These are phyloP conservation scores for Hortiboletus flavorubellus DNA, from an alignment of 768 basidiomycete genomes.

Conservation along the genomic window DNA sequence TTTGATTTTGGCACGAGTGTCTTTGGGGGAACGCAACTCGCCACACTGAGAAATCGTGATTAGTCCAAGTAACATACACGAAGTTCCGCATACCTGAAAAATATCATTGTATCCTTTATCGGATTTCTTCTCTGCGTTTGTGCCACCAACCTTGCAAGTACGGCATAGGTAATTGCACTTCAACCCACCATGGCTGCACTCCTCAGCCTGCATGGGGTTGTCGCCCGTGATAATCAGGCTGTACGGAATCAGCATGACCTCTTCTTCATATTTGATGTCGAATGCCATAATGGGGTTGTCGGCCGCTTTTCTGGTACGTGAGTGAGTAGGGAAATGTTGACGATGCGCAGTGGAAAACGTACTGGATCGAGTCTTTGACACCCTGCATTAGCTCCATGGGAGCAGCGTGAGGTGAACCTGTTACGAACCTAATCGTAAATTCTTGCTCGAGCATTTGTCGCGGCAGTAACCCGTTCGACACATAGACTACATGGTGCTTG, in stretches of 20 bases:
- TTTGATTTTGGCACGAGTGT: not conserved
- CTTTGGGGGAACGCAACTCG: constrained; percentile 6
- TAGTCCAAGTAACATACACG: not conserved
- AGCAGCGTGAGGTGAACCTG: constrained; percentile 33
- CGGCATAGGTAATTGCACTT: constrained; percentile 33
- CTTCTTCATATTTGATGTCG: constrained; percentile 20
- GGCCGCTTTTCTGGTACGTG: not conserved
- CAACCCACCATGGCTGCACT: constrained; percentile 32
- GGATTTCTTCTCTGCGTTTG: constrained; percentile 14
- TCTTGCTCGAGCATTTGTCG: constrained; percentile 31
- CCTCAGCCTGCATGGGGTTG: constrained; percentile 39
- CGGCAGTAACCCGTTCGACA: constrained; percentile 32
- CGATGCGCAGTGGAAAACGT: not conserved
- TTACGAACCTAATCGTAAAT: constrained; percentile 28
- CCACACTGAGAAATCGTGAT: not conserved
- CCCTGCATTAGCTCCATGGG: constrained; percentile 34
- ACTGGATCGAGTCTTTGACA: constrained; percentile 28
- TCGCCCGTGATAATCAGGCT: constrained; percentile 23
- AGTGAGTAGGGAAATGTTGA: not conserved
- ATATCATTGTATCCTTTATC: constrained; percentile 27
- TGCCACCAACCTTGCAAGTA: constrained; percentile 33
- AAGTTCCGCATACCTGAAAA: constrained; percentile 12
- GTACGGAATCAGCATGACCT: constrained; percentile 25
- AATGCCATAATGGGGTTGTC: constrained; percentile 7
- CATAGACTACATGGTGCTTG: constrained; percentile 33